Percentiles rank a stretch among this genome's conserved stretches.
Evolutionary conservation across 805 yeast genomes (phyloP).

Genomic region (Candida coleopterorum): DNA sequence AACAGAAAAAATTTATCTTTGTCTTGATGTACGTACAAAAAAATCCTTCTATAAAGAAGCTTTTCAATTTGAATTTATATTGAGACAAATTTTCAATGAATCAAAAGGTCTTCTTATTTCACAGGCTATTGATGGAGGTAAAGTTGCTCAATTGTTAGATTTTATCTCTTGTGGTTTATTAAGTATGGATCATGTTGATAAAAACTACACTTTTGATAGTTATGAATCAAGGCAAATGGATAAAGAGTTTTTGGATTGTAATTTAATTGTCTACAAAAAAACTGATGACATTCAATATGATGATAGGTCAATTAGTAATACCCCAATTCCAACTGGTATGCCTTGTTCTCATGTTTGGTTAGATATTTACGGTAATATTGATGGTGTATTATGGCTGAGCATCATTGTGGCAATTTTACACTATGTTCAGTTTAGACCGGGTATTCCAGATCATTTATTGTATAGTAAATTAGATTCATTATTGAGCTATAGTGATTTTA

Average conservation of each 20-base stretch:
- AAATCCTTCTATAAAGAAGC: constrained; percentile 41
- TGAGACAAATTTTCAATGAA: constrained; percentile 38
- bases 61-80: constrained; percentile 37
- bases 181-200: constrained; percentile 50
- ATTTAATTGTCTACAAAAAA: constrained; percentile 36
- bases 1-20: constrained; percentile 46
- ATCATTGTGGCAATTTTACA: constrained; percentile 43
- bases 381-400: constrained; percentile 55
- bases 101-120: constrained; percentile 53
- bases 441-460: constrained; percentile 21
- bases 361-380: constrained; percentile 57
- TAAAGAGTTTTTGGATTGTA: constrained; percentile 61
- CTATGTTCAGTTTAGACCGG: constrained; percentile 34
- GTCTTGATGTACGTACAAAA: constrained; percentile 6
- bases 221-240: constrained; percentile 77
- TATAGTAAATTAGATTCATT: constrained; percentile 24
- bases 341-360: constrained; percentile 74
- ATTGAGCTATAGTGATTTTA: constrained; percentile 24
- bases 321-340: constrained; percentile 52
- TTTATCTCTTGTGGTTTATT: constrained; percentile 41
- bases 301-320: constrained; percentile 6
- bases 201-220: constrained; percentile 47
- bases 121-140: constrained; percentile 54
- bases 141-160: constrained; percentile 59
- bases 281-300: constrained; percentile 6